phyloP scores from a whole-genome alignment of 768 basidiomycete genomes.

The Trametes cinnabarina region DNA sequence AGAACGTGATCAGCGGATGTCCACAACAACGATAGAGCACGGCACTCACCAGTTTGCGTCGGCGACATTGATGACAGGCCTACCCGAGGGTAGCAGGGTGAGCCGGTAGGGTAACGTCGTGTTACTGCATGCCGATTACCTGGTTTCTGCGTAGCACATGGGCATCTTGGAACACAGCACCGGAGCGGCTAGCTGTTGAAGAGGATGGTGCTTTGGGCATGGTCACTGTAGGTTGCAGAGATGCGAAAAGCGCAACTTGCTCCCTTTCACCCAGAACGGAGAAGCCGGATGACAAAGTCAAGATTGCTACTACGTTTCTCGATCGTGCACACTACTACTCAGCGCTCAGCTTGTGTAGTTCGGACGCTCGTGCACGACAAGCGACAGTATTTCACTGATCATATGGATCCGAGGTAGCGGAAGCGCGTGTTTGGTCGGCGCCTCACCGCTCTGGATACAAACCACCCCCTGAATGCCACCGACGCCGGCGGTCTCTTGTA shows the following conservation, averaged over 20 bases:
- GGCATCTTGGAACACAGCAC: slow-evolving; percentile 13
- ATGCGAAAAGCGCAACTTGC: not conserved
- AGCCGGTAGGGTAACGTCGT: too few relatives aligned
- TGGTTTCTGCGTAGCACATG: slow-evolving; percentile 33
- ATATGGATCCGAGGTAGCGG: not conserved
- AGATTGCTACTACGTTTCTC: not conserved
- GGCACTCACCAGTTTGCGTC: slow-evolving; percentile 53
- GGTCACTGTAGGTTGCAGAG: not conserved
- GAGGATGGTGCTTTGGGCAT: slow-evolving; percentile 21
- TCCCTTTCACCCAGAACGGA: not conserved
- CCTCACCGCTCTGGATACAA: too few relatives aligned
- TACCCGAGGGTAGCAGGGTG: slow-evolving; percentile 1
- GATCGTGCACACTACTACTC: too few relatives aligned
- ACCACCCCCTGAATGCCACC: too few relatives aligned
- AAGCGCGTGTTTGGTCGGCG: not conserved
- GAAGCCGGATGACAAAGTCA: slow-evolving; percentile 11
- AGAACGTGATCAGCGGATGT: not conserved
- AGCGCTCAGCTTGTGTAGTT: too few relatives aligned
- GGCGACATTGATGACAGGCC: slow-evolving; percentile 61
- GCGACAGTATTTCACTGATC: not conserved
- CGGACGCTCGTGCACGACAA: not conserved
- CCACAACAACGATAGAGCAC: not conserved
- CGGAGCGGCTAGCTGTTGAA: not conserved
- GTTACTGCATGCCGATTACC: slow-evolving; percentile 23
- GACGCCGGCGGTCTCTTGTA: too few relatives aligned